Evolutionary conservation across 1,284 basidiomycete species (phyloP), one percentile per base, ranked within the genome.

Genomic region (Leccinum griseonigrum): DNA sequence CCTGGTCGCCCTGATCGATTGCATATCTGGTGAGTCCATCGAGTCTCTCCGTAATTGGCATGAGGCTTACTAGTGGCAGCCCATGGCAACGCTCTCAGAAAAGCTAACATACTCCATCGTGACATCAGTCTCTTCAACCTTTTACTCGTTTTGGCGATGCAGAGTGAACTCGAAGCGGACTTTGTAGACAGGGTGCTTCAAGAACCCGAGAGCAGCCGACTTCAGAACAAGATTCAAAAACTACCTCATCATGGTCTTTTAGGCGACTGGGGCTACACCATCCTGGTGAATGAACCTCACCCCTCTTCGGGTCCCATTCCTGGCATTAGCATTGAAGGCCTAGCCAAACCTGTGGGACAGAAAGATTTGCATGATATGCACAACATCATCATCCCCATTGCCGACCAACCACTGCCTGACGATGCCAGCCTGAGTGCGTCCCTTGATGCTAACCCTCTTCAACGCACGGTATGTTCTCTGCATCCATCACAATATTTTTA

Each of bases 61-160:
- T 13, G 34, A 38, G 38, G 38, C 38, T 38, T 38, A 46, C 43
- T 9, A 5, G 5, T 48, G 3, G 1, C 22, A 64, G 60, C 29
- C 2, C 60, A 64, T 50, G 10, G 32, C 14, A 50, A 64, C 3
- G 22, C 48, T 26, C 28, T 60, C 1, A 10, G 51, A 1, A 16
- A 51, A 0, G 48, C 46, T 2, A 0, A 2, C 4, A 7, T 64
- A 31, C 56, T 63, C 1, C 61, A 63, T 10, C 22, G 9, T 1
- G 52, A 63, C 7, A 52, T 63, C 3, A 63, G 61, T 6, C 18
- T 59, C 0, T 56, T 63, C 32, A 64, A 64, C 10, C 54, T 64
- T 1, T 29, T 63, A 10, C 40, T 61, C 2, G 13, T 40, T 8
- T 4, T 46, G 28, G 40, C 16, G 8, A 48, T n/a, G 2, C 5